Evolutionary conservation across 139 green algal genomes (phyloP), one percentile per base, ranked within the genome.

Genomic region (Tetraselmis chui): DNA sequence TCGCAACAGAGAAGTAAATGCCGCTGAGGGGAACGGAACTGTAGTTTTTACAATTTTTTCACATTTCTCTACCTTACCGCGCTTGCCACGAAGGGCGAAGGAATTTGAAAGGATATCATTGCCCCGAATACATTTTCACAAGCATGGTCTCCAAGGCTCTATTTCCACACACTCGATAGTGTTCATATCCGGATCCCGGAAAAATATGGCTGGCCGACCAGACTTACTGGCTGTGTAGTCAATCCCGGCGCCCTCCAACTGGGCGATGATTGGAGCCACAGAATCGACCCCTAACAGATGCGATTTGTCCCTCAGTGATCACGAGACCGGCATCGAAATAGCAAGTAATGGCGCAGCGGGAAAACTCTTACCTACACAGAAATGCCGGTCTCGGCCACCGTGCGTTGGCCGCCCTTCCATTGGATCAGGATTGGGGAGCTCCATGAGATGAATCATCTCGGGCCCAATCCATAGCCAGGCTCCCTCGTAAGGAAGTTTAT

Each of bases 391-490:
- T 11, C 82, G 77, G 1, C 82, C 82, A 2, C 82, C 82, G 82
- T 85, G 82, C 2, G 59, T 31, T n/a, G 82, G 82, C 22, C 82
- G 77, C 5, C 28, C 18, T 28, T 67, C 76, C 74, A 81, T 26
- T 32, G 30, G 77, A 25, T 74, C 82, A 23, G 82, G 82, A 29
- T 85, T 85, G 67, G 82, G 82, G 11, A 85, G 76, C 29, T 82
- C 82, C 82, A 85, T 85, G 18, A 85, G 82, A 59, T 85, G 82
- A 26, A 84, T 79, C 76, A 81, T 85, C 31, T 85, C 82, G 2
- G 45, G 28, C 58, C 82, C 82, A 31, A 85, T 85, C 77, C 77
- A 82, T 31, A 85, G 59, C 76, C 77, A 85, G 2, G 82, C 81
- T 22, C 76, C 76, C 1, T 32, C 27, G 76, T 79, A 85, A 1